Percentiles rank a stretch among this genome's conserved stretches.
phyloP scores from a whole-genome alignment of 306 rosid species.

The Casuarina cunninghamiana region DNA sequence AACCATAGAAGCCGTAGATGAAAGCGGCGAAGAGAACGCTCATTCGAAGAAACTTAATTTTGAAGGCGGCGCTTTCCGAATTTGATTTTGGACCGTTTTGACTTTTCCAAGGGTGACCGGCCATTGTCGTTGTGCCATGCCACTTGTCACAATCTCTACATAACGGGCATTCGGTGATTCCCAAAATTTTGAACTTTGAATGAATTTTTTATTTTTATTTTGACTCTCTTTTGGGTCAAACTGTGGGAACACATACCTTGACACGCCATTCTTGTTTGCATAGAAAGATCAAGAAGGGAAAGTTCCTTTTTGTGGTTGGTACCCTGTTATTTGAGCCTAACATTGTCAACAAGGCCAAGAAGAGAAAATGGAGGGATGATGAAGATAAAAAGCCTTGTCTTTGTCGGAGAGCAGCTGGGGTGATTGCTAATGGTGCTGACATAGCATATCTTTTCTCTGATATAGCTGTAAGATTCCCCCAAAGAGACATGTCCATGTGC shows the following conservation, averaged over 20 bases:
- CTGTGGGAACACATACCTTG: no score
- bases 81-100: conserved; percentile 1
- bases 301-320: no score
- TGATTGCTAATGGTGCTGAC: not conserved
- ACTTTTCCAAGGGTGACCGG: not conserved
- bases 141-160: not conserved
- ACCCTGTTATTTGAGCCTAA: no score
- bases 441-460: not conserved
- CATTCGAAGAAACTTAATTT: conserved; percentile 14
- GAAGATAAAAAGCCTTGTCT: no score
- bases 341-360: no score
- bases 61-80: not conserved
- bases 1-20: conserved; percentile 18
- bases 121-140: not conserved
- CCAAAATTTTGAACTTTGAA: no score
- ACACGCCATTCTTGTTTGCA: no score
- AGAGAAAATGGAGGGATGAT: no score
- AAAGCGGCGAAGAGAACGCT: conserved; percentile 32
- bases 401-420: not conserved
- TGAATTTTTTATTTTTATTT: no score
- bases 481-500: not conserved
- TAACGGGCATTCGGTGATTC: no score
- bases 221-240: no score
- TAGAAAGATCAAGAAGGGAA: no score
- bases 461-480: not conserved